These are phyloP conservation scores for Climacium dendroides DNA, from an alignment of 225 moss, liverwort and hornwort genomes.

Conservation along the genomic window DNA sequence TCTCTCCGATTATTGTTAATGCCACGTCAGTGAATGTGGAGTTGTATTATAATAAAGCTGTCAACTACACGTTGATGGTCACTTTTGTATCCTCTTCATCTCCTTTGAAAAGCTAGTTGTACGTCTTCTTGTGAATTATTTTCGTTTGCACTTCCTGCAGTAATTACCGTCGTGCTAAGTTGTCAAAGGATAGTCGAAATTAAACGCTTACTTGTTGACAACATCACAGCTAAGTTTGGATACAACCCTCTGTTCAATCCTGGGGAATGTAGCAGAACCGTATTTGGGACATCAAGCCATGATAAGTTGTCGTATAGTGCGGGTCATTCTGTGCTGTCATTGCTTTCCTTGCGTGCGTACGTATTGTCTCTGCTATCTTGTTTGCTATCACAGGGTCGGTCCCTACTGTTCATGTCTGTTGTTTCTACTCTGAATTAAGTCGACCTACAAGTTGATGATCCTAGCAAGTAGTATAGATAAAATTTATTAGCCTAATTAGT, in stretches of 20 bases:
- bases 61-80: constrained; percentile 99
- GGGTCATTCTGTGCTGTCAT: not conserved
- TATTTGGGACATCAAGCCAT: not conserved
- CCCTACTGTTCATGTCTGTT: not conserved
- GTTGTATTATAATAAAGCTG: constrained; percentile 94
- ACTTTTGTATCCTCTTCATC: constrained; percentile 80
- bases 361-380: not conserved
- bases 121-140: not conserved
- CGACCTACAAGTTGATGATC: not conserved
- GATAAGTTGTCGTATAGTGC: not conserved
- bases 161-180: not conserved
- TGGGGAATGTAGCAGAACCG: not conserved
- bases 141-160: not conserved
- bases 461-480: not conserved
- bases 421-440: not conserved
- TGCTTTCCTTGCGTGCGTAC: not conserved
- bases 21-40: constrained; percentile 90
- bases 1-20: constrained; percentile 80
- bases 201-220: not conserved
- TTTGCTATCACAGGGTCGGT: not conserved
- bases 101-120: not conserved
- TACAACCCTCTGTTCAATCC: not conserved
- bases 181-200: not conserved
- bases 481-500: not conserved
- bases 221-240: not conserved